These are phyloP conservation scores for Fusarium concolor DNA, from an alignment of 2,329 filamentous ascomycete genomes.

Conservation along the genomic window DNA sequence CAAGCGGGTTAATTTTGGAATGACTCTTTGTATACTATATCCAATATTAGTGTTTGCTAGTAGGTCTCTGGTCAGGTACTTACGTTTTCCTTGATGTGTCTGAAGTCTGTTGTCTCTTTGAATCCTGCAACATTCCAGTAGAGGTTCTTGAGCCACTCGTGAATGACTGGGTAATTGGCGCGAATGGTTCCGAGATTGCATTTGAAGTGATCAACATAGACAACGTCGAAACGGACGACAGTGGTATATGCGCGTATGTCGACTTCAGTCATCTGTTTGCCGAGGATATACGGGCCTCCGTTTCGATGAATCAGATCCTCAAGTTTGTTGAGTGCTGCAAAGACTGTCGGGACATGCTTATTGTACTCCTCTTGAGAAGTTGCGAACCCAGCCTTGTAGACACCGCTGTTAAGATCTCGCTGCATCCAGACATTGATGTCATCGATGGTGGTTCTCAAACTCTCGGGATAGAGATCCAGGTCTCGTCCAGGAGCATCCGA, in stretches of 20 bases:
- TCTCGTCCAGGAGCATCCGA: conserved; percentile 54
- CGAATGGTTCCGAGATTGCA: conserved; percentile 74
- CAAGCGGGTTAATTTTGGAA: conserved; percentile 43
- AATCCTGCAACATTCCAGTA: conserved; percentile 73
- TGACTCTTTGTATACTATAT: conserved; percentile 46
- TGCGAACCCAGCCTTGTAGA: conserved; percentile 72
- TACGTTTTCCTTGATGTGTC: conserved; percentile 73
- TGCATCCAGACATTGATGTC: conserved; percentile 76
- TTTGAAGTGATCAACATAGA: conserved; percentile 75
- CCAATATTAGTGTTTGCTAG: neutral
- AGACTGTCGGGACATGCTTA: conserved; percentile 69
- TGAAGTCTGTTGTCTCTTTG: conserved; percentile 70
- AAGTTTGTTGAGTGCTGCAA: conserved; percentile 72
- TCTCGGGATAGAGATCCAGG: conserved; percentile 66
- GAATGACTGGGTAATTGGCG: conserved; percentile 72
- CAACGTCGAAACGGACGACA: conserved; percentile 73
- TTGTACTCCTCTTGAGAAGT: conserved; percentile 74
- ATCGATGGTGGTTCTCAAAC: conserved; percentile 68
- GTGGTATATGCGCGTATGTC: conserved; percentile 76
- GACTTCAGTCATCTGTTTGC: conserved; percentile 72
- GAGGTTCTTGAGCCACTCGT: conserved; percentile 74
- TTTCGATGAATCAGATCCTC: conserved; percentile 64
- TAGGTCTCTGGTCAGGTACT: neutral
- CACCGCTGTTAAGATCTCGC: conserved; percentile 59
- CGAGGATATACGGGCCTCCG: conserved; percentile 70